phyloP scores from a whole-genome alignment of 164 flowering plant genomes.

The Taxillus chinensis region DNA sequence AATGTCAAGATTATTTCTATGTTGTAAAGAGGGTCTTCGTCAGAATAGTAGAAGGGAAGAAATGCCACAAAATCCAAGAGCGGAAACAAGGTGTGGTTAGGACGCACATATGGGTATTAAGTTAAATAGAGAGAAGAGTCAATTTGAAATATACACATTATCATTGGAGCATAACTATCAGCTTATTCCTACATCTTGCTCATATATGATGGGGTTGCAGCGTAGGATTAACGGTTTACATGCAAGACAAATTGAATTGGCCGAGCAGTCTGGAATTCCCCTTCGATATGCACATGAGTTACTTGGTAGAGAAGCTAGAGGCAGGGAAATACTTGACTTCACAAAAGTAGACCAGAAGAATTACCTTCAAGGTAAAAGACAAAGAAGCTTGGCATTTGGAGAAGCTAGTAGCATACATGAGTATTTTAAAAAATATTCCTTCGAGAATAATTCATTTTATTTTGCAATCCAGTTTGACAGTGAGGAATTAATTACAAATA shows the following conservation, averaged over 20 bases:
- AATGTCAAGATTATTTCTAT: no score
- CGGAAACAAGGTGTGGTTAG: no score
- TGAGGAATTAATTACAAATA: no score
- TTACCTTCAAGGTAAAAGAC: not conserved
- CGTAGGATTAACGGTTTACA: not conserved
- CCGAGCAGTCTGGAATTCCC: not conserved
- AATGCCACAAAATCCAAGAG: no score
- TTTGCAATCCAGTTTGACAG: no score
- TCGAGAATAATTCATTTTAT: no score
- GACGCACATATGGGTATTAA: not conserved
- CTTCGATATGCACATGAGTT: not conserved
- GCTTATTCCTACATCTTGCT: not conserved
- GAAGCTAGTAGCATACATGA: no score
- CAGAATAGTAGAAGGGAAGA: no score
- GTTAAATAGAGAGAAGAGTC: not conserved
- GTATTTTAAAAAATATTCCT: no score
- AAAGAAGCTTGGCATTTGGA: no score
- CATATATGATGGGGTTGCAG: not conserved
- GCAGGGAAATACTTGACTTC: not conserved
- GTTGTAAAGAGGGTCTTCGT: no score
- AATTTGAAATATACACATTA: not conserved
- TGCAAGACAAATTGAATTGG: not conserved
- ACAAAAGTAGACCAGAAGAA: not conserved
- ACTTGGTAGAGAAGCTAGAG: not conserved
- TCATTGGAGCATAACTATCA: not conserved